Percentiles rank a stretch among this genome's conserved stretches.
These are phyloP conservation scores for Paecilomyces formosus DNA, from an alignment of 2,329 filamentous ascomycete species.

Conservation along the genomic window DNA sequence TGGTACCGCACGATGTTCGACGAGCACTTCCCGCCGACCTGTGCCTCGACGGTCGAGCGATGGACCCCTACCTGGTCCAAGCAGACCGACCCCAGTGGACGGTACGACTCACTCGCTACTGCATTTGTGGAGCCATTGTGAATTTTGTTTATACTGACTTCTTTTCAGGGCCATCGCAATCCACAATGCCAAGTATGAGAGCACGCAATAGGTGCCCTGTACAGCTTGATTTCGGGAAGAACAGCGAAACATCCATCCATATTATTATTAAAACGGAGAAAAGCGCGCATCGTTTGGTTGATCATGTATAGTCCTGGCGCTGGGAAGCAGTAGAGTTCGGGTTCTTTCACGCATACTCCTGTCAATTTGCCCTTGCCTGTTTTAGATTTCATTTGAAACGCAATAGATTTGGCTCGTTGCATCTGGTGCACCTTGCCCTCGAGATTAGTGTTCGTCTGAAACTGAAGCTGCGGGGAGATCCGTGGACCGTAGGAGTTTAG, in stretches of 20 bases:
- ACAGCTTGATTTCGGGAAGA: slow-evolving; percentile 1
- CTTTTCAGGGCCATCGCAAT: slow-evolving; percentile 61
- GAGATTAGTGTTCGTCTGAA: neutral
- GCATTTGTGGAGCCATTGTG: neutral
- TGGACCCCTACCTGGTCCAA: slow-evolving; percentile 98
- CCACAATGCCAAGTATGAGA: slow-evolving; percentile 67
- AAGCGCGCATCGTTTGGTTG: neutral
- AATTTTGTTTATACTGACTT: slow-evolving; percentile 8
- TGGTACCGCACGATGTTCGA: slow-evolving; percentile 99
- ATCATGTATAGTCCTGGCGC: neutral
- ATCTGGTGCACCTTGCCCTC: neutral
- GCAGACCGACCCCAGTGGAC: slow-evolving; percentile 89
- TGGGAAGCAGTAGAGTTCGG: neutral
- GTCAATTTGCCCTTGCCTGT: neutral
- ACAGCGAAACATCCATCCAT: neutral
- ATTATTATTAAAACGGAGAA: neutral
- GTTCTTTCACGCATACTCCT: neutral
- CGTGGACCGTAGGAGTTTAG: neutral
- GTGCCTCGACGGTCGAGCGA: slow-evolving; percentile 86
- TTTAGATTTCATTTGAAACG: neutral
- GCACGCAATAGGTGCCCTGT: slow-evolving; percentile 26
- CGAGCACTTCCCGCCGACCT: slow-evolving; percentile 90
- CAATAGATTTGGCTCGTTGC: neutral
- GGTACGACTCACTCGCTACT: slow-evolving; percentile 44
- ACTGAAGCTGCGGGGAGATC: neutral